A percentile compares a stretch with the other conserved stretches of the same genome.
Conservation (phyloP, 2,329 filamentous ascomycete genomes). For the Exophiala xenobiotica region DNA sequence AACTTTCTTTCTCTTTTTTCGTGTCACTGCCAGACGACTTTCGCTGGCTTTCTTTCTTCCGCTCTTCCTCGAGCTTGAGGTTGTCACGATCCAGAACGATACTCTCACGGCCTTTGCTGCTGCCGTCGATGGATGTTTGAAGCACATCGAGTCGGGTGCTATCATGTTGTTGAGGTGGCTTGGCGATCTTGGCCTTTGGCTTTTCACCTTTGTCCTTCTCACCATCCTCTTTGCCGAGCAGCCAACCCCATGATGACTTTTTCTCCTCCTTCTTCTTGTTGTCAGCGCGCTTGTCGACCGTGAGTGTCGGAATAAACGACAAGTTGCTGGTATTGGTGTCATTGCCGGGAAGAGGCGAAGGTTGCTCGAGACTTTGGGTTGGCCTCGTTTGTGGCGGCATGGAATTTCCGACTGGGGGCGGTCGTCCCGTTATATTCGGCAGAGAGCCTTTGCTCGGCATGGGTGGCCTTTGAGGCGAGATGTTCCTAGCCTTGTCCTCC, state of each 20-base stretch:
- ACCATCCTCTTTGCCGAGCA: constrained; percentile 71
- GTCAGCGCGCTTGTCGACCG: constrained; percentile 72
- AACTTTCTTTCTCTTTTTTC: constrained; percentile 88
- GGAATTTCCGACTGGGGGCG: constrained; percentile 33
- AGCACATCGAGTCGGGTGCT: constrained; percentile 81
- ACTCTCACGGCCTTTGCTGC: constrained; percentile 69
- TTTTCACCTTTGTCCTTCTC: constrained; percentile 61
- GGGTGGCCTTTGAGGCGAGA: constrained; percentile 49
- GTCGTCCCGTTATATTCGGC: constrained; percentile 9
- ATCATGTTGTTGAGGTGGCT: constrained; percentile 62
- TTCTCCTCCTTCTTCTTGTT: constrained; percentile 73
- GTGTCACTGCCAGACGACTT: constrained; percentile 65
- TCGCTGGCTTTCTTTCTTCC: constrained; percentile 74
- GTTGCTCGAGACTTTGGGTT: constrained; percentile 62
- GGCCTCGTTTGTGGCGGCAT: constrained; percentile 35
- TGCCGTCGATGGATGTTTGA: constrained; percentile 78
- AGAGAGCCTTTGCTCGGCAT: constrained; percentile 26
- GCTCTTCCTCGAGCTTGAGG: constrained; percentile 65
- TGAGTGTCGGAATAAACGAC: constrained; percentile 75
- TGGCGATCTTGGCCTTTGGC: constrained; percentile 61
- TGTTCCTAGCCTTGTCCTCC: constrained; percentile 36
- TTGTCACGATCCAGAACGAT: constrained; percentile 80
- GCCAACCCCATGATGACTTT: constrained; percentile 79
- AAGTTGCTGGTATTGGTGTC: constrained; percentile 72
- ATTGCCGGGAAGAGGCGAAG: constrained; percentile 69